Conservation (phyloP, 177 flowering plant genomes). For the Vitis hybrid region DNA sequence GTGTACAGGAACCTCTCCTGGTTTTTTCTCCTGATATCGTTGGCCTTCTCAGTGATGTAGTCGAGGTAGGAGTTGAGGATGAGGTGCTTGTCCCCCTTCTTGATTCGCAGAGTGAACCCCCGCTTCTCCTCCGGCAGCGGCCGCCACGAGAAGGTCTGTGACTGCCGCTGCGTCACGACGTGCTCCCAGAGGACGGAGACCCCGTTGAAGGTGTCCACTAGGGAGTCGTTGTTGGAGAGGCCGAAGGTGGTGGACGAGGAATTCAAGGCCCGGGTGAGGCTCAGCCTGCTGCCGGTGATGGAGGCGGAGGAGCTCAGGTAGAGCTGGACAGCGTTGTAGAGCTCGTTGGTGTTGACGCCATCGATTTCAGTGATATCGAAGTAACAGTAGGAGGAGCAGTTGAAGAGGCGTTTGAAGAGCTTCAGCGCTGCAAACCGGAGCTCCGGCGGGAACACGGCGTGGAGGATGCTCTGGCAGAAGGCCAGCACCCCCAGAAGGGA, state of each 20-base stretch:
- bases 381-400: slow-evolving; percentile 72
- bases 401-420: slow-evolving; percentile 45
- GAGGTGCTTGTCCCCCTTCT: slow-evolving; percentile 51
- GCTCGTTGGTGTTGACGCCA: slow-evolving; percentile 92
- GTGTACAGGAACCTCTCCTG: slow-evolving; percentile 77
- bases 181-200: slow-evolving; percentile 71
- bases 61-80: slow-evolving; percentile 63
- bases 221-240: slow-evolving; percentile 61
- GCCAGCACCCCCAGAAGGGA: slow-evolving; percentile 73
- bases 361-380: slow-evolving; percentile 89
- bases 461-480: slow-evolving; percentile 64
- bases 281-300: slow-evolving; percentile 51
- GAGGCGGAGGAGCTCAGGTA: slow-evolving; percentile 71
- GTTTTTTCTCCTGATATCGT: slow-evolving; percentile 58
- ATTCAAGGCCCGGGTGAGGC: slow-evolving; percentile 70
- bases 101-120: slow-evolving; percentile 64
- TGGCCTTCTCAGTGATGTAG: slow-evolving; percentile 56
- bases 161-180: slow-evolving; percentile 58
- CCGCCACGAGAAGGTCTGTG: slow-evolving; percentile 68
- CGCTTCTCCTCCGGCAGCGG: slow-evolving; percentile 78
- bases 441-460: slow-evolving; percentile 68
- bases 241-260: slow-evolving; percentile 68
- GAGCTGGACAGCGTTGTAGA: slow-evolving; percentile 86
- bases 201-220: slow-evolving; percentile 59
- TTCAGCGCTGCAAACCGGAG: slow-evolving; percentile 52